Evolutionary conservation across 768 basidiomycete species (phyloP).

Genomic region (Boletus sp.): DNA sequence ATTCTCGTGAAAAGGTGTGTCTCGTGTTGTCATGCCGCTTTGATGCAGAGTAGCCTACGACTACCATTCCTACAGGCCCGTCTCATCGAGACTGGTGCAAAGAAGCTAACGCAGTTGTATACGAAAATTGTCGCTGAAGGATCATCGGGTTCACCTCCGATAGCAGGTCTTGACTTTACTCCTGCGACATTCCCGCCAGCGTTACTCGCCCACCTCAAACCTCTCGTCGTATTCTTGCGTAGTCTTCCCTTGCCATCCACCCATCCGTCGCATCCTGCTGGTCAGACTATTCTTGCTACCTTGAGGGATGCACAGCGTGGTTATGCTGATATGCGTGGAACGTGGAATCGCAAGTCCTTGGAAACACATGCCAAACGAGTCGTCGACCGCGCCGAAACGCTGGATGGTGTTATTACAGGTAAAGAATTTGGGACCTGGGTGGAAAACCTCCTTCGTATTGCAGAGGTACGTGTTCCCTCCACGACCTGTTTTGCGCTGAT

Average conservation of each 20-base stretch:
- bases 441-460: slow-evolving; percentile 58
- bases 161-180: slow-evolving; percentile 55
- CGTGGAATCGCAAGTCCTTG: slow-evolving; percentile 72
- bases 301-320: slow-evolving; percentile 77
- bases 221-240: slow-evolving; percentile 68
- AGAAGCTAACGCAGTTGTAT: slow-evolving; percentile 77
- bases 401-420: slow-evolving; percentile 64
- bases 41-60: background rate
- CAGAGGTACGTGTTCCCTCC: slow-evolving; percentile 48
- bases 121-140: slow-evolving; percentile 89
- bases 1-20: slow-evolving; percentile 53
- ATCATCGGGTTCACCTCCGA: slow-evolving; percentile 71
- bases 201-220: slow-evolving; percentile 52
- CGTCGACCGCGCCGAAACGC: slow-evolving; percentile 66
- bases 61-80: slow-evolving; percentile 43
- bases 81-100: slow-evolving; percentile 78
- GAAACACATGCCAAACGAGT: slow-evolving; percentile 69
- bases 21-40: background rate
- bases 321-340: slow-evolving; percentile 84
- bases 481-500: background rate
- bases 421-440: slow-evolving; percentile 74
- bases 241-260: slow-evolving; percentile 74
- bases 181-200: slow-evolving; percentile 54
- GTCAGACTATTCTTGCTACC: slow-evolving; percentile 58
- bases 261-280: slow-evolving; percentile 81